Base-by-base conservation (phyloP, 495 filamentous ascomycete species). In the Glutinoglossum americanum region DNA sequence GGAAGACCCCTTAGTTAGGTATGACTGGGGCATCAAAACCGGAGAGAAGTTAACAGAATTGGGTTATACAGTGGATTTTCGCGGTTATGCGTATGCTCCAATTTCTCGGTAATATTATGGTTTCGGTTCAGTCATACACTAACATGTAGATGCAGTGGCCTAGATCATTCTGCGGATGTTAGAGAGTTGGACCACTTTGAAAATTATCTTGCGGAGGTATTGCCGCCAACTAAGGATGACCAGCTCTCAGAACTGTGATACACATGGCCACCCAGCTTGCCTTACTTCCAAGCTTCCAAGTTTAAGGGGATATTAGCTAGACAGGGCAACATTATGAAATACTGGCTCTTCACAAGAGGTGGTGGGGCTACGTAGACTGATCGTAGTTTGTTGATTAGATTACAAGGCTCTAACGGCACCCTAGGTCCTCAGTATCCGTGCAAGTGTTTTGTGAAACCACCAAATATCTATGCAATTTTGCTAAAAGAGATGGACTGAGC, bases 141-240 rank as follows among this genome's bases (percentile, higher is more conserved):
- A 62, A 68, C 47, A 7, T 48, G 15, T 19, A 39, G 19, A 35
- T 54, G 39, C 56, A 86, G 82, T 37, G 73, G 75, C 1, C 76
- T 96, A 60, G 70, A 69, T 7, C 90, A 97, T 68, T 83, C 80
- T 25, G 92, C 92, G 0, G 79, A 81, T 64, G 76, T 77, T 5
- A 67, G 80, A 59, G 90, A 97, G 72, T 82, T 97, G 57, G 76
- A 88, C 59, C 83, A 94, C 62, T 69, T 96, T 35, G 88, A 94
- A 70, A 71, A 70, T 25, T 97, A 85, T 72, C 62, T 97, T 41
- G 70, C 72, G 21, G 71, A 79, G 62, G 69, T 70, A 21, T 68
- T 94, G 49, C 82, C 85, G 5, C 65, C 37, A 15, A 47, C 21
- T 11, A 21, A 25, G 11, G 39, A 17, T 5, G 19, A 30, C 5